Evolutionary conservation across 2,329 filamentous ascomycete genomes (phyloP).

Genomic region (Arthrinium phaeospermum): DNA sequence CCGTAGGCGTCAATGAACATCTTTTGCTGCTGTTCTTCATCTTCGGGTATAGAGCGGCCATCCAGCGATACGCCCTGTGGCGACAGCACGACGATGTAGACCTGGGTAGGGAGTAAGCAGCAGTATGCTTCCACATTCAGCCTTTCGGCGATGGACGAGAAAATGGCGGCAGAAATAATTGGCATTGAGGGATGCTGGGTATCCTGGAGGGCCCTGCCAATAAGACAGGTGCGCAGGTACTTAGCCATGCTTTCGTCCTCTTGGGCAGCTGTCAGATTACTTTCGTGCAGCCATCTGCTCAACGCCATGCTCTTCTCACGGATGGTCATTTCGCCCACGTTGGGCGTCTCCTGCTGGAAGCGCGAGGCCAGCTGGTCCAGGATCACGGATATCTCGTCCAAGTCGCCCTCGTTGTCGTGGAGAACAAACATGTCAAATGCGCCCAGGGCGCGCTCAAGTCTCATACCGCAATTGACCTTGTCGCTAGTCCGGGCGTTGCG

Average conservation of each 20-base stretch:
- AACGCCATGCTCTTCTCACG: conserved; percentile 72
- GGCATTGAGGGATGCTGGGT: conserved; percentile 80
- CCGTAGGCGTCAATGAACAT: conserved; percentile 90
- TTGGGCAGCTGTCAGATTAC: conserved; percentile 74
- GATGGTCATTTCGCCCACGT: conserved; percentile 62
- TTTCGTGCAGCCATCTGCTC: conserved; percentile 70
- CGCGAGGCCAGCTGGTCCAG: conserved; percentile 69
- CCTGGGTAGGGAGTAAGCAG: conserved; percentile 83
- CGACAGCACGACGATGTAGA: conserved; percentile 78
- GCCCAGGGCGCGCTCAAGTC: conserved; percentile 75
- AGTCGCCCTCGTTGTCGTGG: conserved; percentile 72
- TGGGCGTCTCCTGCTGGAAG: conserved; percentile 56
- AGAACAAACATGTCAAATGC: conserved; percentile 91
- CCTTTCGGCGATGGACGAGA: conserved; percentile 76
- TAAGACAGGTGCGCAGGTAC: conserved; percentile 83
- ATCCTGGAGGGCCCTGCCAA: conserved; percentile 79
- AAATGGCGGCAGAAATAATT: conserved; percentile 86
- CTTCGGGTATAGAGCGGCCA: conserved; percentile 44
- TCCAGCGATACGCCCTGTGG: conserved; percentile 66
- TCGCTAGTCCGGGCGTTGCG: conserved; percentile 34
- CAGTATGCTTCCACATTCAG: conserved; percentile 78
- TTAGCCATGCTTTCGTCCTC: conserved; percentile 72
- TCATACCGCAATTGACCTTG: conserved; percentile 53
- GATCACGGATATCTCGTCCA: conserved; percentile 63
- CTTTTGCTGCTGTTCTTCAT: conserved; percentile 51